Conservation (phyloP, 352 stramenopile genomes). For the Phytopythium litorale region DNA sequence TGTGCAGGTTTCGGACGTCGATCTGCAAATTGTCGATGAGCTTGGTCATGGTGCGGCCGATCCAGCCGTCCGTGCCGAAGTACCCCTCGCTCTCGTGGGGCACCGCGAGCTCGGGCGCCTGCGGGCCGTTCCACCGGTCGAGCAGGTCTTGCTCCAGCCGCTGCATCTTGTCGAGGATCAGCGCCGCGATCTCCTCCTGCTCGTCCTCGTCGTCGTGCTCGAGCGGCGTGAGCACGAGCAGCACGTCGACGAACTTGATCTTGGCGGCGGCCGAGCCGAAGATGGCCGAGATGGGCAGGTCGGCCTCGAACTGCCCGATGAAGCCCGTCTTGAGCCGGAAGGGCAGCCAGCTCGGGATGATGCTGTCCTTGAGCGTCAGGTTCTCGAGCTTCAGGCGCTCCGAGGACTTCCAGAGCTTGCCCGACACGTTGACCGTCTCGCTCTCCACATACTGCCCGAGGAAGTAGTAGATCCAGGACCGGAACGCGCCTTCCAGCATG, state of each 20-base stretch:
- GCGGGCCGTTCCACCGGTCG: constrained; percentile 71
- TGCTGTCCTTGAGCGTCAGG: constrained; percentile 75
- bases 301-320: constrained; percentile 81
- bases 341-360: constrained; percentile 78
- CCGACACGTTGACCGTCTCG: constrained; percentile 79
- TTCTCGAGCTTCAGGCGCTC: constrained; percentile 87
- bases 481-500: constrained; percentile 86
- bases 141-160: constrained; percentile 72
- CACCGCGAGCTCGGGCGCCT: constrained; percentile 59
- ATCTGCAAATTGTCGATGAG: constrained; percentile 90
- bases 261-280: constrained; percentile 76
- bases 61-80: constrained; percentile 86
- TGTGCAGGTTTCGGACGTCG: constrained; percentile 84
- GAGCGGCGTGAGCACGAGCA: constrained; percentile 73
- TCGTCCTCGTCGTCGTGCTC: constrained; percentile 67
- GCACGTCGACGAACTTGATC: constrained; percentile 86
- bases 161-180: constrained; percentile 69
- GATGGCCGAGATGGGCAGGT: constrained; percentile 83
- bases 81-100: constrained; percentile 81
- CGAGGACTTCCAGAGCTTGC: constrained; percentile 85
- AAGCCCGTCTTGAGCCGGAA: constrained; percentile 87
- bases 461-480: constrained; percentile 86
- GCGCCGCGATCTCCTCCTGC: constrained; percentile 48
- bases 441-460: constrained; percentile 87
- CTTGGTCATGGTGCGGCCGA: constrained; percentile 86